phyloP scores from a whole-genome alignment of 2,329 filamentous ascomycete genomes.

The Verticillium klebahnii region DNA sequence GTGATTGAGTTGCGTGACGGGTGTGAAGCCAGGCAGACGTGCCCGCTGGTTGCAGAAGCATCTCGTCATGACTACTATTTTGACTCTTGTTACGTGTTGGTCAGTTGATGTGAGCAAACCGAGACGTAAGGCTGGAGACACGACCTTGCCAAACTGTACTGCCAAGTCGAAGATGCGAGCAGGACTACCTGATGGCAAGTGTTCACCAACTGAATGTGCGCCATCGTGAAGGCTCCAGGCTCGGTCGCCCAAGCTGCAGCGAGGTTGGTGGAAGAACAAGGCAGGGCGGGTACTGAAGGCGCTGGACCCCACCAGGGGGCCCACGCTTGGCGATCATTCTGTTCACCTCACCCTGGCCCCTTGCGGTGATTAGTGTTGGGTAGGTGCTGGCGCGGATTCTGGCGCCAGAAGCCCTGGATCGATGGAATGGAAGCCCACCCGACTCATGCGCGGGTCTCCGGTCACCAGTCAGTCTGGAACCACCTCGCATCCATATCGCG shows the following conservation, averaged over 20 bases:
- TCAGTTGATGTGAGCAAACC: neutral
- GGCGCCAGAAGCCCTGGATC: neutral
- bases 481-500: neutral
- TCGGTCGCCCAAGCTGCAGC: neutral
- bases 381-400: neutral
- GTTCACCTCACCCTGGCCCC: neutral
- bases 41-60: neutral
- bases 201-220: no score
- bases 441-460: neutral
- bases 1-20: neutral
- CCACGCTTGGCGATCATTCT: neutral
- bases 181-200: neutral
- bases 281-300: neutral
- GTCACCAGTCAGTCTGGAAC: neutral
- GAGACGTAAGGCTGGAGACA: neutral
- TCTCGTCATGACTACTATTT: neutral
- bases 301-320: neutral
- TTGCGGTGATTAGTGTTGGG: neutral
- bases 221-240: neutral
- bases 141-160: neutral
- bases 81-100: neutral
- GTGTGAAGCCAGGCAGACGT: neutral
- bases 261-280: neutral
- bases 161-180: neutral
- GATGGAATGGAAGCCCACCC: neutral